Percentiles rank a stretch among this genome's conserved stretches.
Evolutionary conservation across 495 filamentous ascomycete species (phyloP).

Genomic region (Trichoderma gamsii): DNA sequence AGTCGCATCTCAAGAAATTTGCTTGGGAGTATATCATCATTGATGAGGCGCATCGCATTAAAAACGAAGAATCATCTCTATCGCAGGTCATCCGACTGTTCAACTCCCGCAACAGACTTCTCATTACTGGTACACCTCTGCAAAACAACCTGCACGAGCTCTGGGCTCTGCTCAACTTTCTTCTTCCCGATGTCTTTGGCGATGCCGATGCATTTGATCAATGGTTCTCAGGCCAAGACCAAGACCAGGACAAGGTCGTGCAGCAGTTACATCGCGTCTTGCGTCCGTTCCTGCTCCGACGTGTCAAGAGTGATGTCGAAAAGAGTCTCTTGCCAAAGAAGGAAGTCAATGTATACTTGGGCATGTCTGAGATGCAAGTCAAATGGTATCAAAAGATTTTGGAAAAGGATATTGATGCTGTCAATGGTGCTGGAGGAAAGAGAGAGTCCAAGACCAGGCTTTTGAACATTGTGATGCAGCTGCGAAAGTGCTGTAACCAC

Average conservation of each 20-base stretch:
- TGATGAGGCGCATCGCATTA: constrained; percentile 97
- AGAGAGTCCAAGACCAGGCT: constrained; percentile 97
- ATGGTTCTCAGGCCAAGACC: constrained; percentile 88
- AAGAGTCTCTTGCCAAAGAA: constrained; percentile 98
- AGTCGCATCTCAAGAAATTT: constrained; percentile 92
- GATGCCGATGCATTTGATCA: constrained; percentile 97
- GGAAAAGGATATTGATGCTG: constrained; percentile 98
- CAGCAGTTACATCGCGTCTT: constrained; percentile 93
- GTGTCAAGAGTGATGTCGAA: constrained; percentile 97
- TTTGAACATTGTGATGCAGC: constrained; percentile 99
- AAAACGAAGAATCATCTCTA: constrained; percentile 96
- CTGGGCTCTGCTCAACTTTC: constrained; percentile 97
- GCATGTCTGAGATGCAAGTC: constrained; percentile 98
- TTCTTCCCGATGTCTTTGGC: constrained; percentile 95
- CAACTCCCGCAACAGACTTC: constrained; percentile 87
- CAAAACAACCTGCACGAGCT: constrained; percentile 99
- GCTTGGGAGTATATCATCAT: constrained; percentile 99
- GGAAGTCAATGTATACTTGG: constrained; percentile 93
- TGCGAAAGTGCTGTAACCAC: constrained; percentile 98
- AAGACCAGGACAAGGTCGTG: constrained; percentile 92
- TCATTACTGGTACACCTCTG: constrained; percentile 95
- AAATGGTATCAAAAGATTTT: constrained; percentile 99
- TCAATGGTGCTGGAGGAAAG: constrained; percentile 94
- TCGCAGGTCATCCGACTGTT: constrained; percentile 96
- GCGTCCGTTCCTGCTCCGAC: constrained; percentile 87